Conservation (phyloP, 1,284 basidiomycete species). For the Ceratorhiza oryzae-sativae region DNA sequence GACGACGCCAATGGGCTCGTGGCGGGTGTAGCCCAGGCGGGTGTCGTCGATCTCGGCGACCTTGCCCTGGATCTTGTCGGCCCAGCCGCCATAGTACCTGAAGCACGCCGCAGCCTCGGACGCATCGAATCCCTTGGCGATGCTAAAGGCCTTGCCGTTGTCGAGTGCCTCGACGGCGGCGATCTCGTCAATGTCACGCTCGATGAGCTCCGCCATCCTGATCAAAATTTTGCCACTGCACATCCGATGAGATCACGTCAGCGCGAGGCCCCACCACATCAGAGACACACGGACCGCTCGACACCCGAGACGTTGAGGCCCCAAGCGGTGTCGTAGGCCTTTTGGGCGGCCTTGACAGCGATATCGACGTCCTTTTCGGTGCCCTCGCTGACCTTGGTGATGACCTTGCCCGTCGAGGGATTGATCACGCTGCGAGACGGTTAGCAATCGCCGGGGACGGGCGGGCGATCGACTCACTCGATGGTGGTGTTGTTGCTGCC, state of each 20-base stretch:
- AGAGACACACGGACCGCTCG: conserved; percentile 24
- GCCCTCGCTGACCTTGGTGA: conserved; percentile 73
- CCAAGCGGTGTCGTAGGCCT: conserved; percentile 78
- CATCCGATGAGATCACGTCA: not conserved
- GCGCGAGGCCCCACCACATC: not conserved
- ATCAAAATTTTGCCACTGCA: conserved; percentile 66
- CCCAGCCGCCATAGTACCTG: conserved; percentile 56
- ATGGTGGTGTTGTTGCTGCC: conserved; percentile 70
- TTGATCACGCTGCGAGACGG: conserved; percentile 69
- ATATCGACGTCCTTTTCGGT: conserved; percentile 73
- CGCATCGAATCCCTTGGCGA: conserved; percentile 77
- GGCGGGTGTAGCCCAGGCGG: conserved; percentile 74
- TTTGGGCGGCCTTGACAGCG: conserved; percentile 79
- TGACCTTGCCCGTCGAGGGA: conserved; percentile 77
- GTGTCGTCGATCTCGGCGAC: conserved; percentile 61
- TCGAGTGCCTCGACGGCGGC: conserved; percentile 83
- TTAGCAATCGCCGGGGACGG: conserved; percentile 24
- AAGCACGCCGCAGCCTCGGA: conserved; percentile 69
- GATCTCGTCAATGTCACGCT: conserved; percentile 73
- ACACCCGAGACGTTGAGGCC: conserved; percentile 60
- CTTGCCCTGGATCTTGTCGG: conserved; percentile 86
- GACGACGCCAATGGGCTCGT: conserved; percentile 92
- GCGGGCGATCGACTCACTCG: conserved; percentile 58
- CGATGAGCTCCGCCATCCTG: conserved; percentile 79
- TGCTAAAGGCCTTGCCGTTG: conserved; percentile 81